Conservation (phyloP, 2,329 filamentous ascomycete genomes). For the Colletotrichum sojae region DNA sequence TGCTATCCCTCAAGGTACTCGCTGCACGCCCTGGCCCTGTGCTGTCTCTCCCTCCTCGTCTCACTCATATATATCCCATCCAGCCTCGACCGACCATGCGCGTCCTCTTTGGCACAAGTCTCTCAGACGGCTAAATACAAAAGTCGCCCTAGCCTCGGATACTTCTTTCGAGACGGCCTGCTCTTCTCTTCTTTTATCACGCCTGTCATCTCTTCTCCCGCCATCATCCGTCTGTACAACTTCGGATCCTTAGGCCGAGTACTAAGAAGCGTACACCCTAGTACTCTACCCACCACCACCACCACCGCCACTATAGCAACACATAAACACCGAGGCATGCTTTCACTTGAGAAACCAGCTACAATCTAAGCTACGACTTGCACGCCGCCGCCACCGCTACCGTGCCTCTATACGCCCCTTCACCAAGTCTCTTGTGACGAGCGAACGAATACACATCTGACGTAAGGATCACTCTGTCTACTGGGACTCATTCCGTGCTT, state of each 20-base stretch:
- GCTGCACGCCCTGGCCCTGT: not conserved
- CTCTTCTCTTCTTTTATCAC: slow-evolving; percentile 3
- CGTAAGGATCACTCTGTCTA: no score
- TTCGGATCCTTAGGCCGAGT: slow-evolving; percentile 18
- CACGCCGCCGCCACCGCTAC: not conserved
- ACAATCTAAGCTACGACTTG: not conserved
- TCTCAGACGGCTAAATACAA: slow-evolving; percentile 17
- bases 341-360: not conserved
- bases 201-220: slow-evolving; percentile 35
- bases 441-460: no score
- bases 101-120: not conserved
- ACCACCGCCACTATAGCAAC: not conserved
- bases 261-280: not conserved
- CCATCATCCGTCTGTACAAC: slow-evolving; percentile 27
- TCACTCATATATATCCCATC: slow-evolving; percentile 41
- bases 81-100: slow-evolving; percentile 32
- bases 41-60: slow-evolving; percentile 17
- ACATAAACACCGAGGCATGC: not conserved
- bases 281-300: not conserved
- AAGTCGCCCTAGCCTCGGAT: slow-evolving; percentile 25
- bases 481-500: not conserved
- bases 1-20: slow-evolving; percentile 10
- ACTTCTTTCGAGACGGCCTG: not conserved
- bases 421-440: no score
- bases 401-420: not conserved